A percentile compares a stretch with the other conserved stretches of the same genome.
phyloP scores from a whole-genome alignment of 2,329 filamentous ascomycete genomes.

The Xylaria sp. region DNA sequence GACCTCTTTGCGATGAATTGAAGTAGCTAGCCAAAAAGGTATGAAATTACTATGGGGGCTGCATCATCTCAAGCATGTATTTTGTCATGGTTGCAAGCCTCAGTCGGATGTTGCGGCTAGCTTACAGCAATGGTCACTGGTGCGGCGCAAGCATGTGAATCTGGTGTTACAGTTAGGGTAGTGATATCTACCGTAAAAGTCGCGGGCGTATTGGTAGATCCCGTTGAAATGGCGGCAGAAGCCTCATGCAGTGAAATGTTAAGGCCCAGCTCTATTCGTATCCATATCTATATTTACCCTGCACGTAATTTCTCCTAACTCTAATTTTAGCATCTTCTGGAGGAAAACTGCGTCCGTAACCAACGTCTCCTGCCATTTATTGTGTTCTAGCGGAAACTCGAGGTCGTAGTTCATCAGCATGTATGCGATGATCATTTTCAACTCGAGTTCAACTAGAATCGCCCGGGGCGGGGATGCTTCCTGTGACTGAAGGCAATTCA shows the following conservation, averaged over 20 bases:
- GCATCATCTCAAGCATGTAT: background rate
- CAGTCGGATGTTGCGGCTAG: background rate
- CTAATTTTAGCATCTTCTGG: constrained; percentile 36
- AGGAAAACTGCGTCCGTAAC: constrained; percentile 37
- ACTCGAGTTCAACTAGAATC: constrained; percentile 54
- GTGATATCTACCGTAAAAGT: background rate
- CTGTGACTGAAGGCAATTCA: constrained; percentile 53
- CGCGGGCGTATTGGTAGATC: background rate
- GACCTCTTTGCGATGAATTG: background rate
- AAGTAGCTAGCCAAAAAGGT: background rate
- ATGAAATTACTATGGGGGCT: background rate
- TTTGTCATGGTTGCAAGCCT: background rate
- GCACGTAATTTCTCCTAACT: constrained; percentile 31
- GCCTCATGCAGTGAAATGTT: background rate
- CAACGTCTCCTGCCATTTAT: constrained; percentile 38
- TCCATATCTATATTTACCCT: background rate
- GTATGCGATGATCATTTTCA: constrained; percentile 50
- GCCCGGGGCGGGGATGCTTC: constrained; percentile 53
- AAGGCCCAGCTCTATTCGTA: background rate
- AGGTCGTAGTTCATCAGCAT: constrained; percentile 51
- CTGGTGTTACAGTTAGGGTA: background rate
- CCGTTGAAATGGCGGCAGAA: background rate
- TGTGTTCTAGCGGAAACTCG: constrained; percentile 39
- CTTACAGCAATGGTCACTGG: background rate
- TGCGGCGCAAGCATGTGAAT: background rate